Conservation (phyloP, 2,329 filamentous ascomycete genomes). For the Penicillium sp. region DNA sequence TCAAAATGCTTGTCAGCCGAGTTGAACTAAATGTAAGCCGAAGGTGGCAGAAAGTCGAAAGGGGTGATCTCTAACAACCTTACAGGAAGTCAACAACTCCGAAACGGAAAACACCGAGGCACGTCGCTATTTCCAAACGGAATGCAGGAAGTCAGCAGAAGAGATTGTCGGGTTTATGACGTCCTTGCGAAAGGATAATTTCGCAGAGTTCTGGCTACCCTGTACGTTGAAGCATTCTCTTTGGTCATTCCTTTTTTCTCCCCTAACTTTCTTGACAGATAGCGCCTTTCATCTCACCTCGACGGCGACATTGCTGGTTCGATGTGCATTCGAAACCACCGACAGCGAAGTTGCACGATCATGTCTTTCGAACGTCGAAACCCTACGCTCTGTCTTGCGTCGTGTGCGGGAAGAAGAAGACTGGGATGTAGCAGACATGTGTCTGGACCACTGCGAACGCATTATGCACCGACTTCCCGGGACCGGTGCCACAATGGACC, state of each 20-base stretch:
- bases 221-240: slow-evolving; percentile 31
- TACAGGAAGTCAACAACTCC: slow-evolving; percentile 44
- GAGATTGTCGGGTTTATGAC: slow-evolving; percentile 52
- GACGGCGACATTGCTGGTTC: slow-evolving; percentile 53
- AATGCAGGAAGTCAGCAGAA: slow-evolving; percentile 44
- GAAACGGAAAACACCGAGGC: slow-evolving; percentile 48
- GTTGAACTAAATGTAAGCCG: slow-evolving; percentile 46
- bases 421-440: slow-evolving; percentile 57
- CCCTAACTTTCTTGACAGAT: slow-evolving; percentile 28
- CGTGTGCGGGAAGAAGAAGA: slow-evolving; percentile 50
- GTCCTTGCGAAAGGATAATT: slow-evolving; percentile 47
- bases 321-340: slow-evolving; percentile 52
- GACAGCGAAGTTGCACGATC: slow-evolving; percentile 47
- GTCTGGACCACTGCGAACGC: slow-evolving; percentile 50
- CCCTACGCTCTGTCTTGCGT: slow-evolving; percentile 48
- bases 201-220: slow-evolving; percentile 54
- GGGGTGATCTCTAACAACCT: slow-evolving; percentile 6
- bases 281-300: slow-evolving; percentile 55
- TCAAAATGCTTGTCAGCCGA: slow-evolving; percentile 49
- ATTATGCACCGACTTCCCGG: slow-evolving; percentile 44
- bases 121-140: slow-evolving; percentile 49
- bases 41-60: not conserved
- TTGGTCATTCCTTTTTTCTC: not conserved
- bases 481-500: slow-evolving; percentile 19
- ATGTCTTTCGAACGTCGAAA: slow-evolving; percentile 49